Evolutionary conservation across 2,329 filamentous ascomycete genomes (phyloP), one percentile per base, ranked within the genome.

Genomic region (Dactylellina cionopaga): DNA sequence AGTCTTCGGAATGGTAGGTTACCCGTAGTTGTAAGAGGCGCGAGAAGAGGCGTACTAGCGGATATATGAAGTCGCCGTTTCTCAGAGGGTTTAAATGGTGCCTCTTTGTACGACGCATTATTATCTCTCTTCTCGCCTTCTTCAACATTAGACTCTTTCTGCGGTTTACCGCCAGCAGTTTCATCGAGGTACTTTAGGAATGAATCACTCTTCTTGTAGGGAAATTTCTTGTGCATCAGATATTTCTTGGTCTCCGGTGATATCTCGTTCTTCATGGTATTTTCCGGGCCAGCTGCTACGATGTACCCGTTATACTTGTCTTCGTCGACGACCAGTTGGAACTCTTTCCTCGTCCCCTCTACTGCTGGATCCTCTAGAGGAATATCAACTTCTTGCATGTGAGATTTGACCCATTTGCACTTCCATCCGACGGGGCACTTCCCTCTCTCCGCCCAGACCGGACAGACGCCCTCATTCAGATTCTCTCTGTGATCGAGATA

Each of bases 1-100:
- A 99, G 86, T 52, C 95, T 88, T 64, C 95, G 89, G 83, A 96
- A 99, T 0, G 95, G 95, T 49, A 98, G 84, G 78, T 99, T 99
- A 46, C 95, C 95, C 81, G 98, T 95, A 0, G 95, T 99, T 0
- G 95, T 99, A 51, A 99, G 85, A 33, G 95, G 95, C 3, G 95
- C 95, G n/a, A 99, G 84, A 9, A 93, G 88, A 0, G 95, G 95
- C 1, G 95, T 99, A 80, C 98, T 94, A 0, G 89, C 88, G 4
- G 93, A 93, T 80, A 98, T 98, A 82, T 99, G 98, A 63, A 99
- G 84, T 54, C 89, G 88, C 66, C 95, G 87, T 83, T 99, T 99
- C 82, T 99, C 95, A 0, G 94, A 97, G 1, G 95, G 89, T 78
- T 90, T 87, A 78, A 97, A 89, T 0, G 94, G 94, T 22, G 92